Evolutionary conservation across 164 flowering plant genomes (phyloP), one percentile per base, ranked within the genome.

Genomic region (Malania oleifera): DNA sequence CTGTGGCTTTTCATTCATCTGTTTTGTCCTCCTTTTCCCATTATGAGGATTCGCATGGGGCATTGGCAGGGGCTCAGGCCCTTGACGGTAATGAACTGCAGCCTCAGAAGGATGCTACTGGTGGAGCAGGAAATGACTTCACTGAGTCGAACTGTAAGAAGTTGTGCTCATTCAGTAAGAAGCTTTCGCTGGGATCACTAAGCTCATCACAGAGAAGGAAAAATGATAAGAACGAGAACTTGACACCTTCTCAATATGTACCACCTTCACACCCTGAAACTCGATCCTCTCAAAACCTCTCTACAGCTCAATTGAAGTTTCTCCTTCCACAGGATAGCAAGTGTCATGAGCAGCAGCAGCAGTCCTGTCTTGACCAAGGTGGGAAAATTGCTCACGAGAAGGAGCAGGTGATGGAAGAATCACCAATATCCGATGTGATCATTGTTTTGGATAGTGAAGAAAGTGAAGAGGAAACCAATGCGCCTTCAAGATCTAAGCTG

Each of bases 361-460:
- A 54, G 13, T 35, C 53, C 54, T 46, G 13, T 23, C 55, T 54
- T 22, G 52, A 28, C 25, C 44, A 40, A 46, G 8, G 25, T 29
- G 40, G 9, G 23, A 24, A 18, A 54, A 14, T 11, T 35, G 59
- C 37, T 2, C 40, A 27, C 31, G 27, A 18, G 14, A 23, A 58
- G 55, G 53, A 52, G 17, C 45, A 57, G 38, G 49, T 47, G 50
- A 20, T 27, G 47, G 72, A 28, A 52, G 65, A 55, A 58, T 27
- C 67, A 43, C 61, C 68, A 8, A 38, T 69, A 31, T 22, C 59
- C 41, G 80, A 77, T 13, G 51, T 60, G 0, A 66, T 78, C 31
- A 73, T 86, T 65, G 90, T 89, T 53, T 68, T 86, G 67, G 97
- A 84, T 63, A 89, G 96, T 66, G 91, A 89, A 65, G 92, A 82